Base-by-base conservation (phyloP, 306 rosid species). In the Prunus armeniaca region DNA sequence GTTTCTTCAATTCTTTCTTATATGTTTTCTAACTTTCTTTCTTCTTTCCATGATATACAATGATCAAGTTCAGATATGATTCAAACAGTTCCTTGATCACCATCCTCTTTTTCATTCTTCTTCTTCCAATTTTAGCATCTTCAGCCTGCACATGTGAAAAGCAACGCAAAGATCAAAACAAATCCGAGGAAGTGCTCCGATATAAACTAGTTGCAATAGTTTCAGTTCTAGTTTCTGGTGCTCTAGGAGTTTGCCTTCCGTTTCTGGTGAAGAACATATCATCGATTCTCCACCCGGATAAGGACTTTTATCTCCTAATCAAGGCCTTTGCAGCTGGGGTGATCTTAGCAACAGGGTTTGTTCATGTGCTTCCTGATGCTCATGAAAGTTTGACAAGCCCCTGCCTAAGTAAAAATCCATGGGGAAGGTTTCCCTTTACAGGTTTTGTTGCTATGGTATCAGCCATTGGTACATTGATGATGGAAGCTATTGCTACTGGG, bases 301-400 rank as follows among this genome's bases (percentile, higher is more conserved):
- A 75, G 51, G 76, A 71, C 17, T 30, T 83, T 2, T 86, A 81
- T 49, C 82, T 83, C 52, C 25, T 84, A 2, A 65, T 88, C 2
- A 90, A 88, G 67, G 79, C 88, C 75, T 90, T 88, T 38, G 89
- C 89, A 3, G 90, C 92, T 14, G 92, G 90, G 0, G 85, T 90
- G 76, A 88, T 90, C 56, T 65, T 87, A 34, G 89, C 95, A 2
- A 90, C 92, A 1, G 90, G 89, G n/a, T 86, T 86, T 75, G 61
- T 90, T 57, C 92, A 90, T 66, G 84, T 90, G 25, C 85, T 90
- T 49, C 90, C 90, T 12, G 89, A 90, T 76, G 91, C 92, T 45
- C 83, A 74, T 66, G 73, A 82, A 41, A 79, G 82, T 27, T 68
- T 88, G 61, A 61, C 75, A 43, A 82, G 67, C 74, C 87, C 89